Conservation (phyloP, 495 filamentous ascomycete species). For the Sabuloglossum arenarium region DNA sequence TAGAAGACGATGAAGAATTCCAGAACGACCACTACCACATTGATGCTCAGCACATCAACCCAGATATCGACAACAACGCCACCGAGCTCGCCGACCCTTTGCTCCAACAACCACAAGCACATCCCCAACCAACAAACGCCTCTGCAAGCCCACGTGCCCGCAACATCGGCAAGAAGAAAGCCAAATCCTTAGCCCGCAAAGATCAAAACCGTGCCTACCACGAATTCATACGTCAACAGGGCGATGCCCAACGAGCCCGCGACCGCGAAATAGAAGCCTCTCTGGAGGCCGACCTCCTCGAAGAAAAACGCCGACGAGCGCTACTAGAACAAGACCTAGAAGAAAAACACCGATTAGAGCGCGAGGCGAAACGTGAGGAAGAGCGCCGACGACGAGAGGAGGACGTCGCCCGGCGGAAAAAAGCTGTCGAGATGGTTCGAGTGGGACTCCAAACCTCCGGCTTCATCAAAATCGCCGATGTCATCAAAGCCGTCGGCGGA, state of each 20-base stretch:
- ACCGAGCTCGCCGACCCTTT: neutral
- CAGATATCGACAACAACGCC: neutral
- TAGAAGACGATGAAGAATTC: neutral
- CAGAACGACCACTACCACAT: neutral
- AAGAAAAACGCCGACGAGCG: conserved; percentile 20
- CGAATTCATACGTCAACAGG: conserved; percentile 24
- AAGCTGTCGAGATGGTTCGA: neutral
- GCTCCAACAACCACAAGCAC: neutral
- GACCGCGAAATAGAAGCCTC: conserved; percentile 17
- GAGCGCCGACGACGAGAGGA: conserved; percentile 6
- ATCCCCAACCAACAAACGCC: neutral
- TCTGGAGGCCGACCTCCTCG: conserved; percentile 17
- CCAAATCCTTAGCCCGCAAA: conserved; percentile 22
- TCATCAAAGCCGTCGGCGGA: neutral
- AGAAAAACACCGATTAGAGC: conserved; percentile 13
- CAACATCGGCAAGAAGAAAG: conserved; percentile 26
- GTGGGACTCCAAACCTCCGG: neutral
- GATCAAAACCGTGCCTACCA: conserved; percentile 28
- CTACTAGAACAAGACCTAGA: conserved; percentile 20
- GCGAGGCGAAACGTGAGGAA: conserved; percentile 13
- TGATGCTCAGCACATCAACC: neutral
- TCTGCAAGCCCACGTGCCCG: conserved; percentile 9
- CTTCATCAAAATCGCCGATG: neutral
- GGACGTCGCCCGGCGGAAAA: neutral
- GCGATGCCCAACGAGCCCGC: conserved; percentile 15